phyloP scores from a whole-genome alignment of 164 flowering plant species.

The Vitis cinerea region DNA sequence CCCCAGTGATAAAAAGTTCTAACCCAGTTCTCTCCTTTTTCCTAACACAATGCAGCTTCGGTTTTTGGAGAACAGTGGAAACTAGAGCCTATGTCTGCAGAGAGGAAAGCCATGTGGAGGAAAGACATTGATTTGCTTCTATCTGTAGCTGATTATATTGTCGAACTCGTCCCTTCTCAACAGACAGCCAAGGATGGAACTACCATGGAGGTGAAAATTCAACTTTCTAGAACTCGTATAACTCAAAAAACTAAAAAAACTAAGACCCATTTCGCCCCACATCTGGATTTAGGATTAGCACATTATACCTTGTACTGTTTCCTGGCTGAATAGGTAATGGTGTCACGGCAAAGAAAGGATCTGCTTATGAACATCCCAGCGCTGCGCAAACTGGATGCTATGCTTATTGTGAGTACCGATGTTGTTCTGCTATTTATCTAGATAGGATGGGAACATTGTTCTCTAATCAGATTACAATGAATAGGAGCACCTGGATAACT shows the following conservation, averaged over 20 bases:
- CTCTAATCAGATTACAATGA: slow-evolving; percentile 6
- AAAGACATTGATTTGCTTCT: slow-evolving; percentile 88
- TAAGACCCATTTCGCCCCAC: too few relatives aligned
- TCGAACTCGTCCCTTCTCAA: slow-evolving; percentile 82
- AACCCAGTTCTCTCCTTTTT: not conserved
- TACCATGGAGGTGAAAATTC: slow-evolving; percentile 55
- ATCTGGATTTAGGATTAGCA: too few relatives aligned
- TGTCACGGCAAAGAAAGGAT: slow-evolving; percentile 75
- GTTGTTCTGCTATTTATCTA: not conserved
- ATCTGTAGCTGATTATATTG: slow-evolving; percentile 91
- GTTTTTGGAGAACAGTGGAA: slow-evolving; percentile 75
- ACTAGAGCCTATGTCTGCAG: slow-evolving; percentile 79
- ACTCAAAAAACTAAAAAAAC: too few relatives aligned
- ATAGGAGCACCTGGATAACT: slow-evolving; percentile 66
- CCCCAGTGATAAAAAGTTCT: not conserved
- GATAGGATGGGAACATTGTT: not conserved
- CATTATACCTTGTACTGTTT: not conserved
- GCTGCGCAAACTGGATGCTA: slow-evolving; percentile 79
- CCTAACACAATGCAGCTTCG: slow-evolving; percentile 58
- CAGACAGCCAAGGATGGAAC: slow-evolving; percentile 72
- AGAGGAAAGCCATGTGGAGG: slow-evolving; percentile 73
- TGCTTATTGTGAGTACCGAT: slow-evolving; percentile 74
- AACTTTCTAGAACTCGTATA: slow-evolving; percentile 1
- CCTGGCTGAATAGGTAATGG: slow-evolving; percentile 66
- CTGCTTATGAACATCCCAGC: slow-evolving; percentile 89